phyloP scores from a whole-genome alignment of 2,329 filamentous ascomycete species.

The Penicillium polonicum region DNA sequence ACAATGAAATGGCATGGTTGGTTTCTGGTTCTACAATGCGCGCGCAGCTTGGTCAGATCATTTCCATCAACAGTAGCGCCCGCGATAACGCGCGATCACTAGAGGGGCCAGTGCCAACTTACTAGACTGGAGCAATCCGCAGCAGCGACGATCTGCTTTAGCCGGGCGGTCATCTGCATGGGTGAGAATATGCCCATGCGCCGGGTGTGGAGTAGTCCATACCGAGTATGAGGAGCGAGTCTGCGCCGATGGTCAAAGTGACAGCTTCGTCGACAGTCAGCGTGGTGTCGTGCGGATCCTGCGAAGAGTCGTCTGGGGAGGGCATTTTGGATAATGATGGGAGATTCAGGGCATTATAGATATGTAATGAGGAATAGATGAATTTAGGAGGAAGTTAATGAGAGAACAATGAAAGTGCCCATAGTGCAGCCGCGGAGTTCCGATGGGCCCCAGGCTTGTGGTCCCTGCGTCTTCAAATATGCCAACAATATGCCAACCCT shows the following conservation, averaged over 20 bases:
- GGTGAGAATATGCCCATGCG: conserved; percentile 1
- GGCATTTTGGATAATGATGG: conserved; percentile 22
- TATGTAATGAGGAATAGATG: conserved; percentile 1
- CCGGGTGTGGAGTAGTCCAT: conserved; percentile 20
- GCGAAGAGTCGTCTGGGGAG: conserved; percentile 25
- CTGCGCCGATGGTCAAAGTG: conserved; percentile 59
- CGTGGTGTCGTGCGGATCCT: conserved; percentile 44
- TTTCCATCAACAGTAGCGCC: conserved; percentile 3
- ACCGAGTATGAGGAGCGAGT: conserved; percentile 61
- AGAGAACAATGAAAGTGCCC: conserved; percentile 7
- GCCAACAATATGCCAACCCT: not conserved
- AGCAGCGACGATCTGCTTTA: conserved; percentile 53
- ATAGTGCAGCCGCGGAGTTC: conserved; percentile 17
- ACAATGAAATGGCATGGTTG: conserved; percentile 67
- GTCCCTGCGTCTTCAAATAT: conserved; percentile 12
- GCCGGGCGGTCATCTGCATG: conserved; percentile 55
- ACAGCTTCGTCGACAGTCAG: conserved; percentile 58
- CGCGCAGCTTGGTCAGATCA: conserved; percentile 4
- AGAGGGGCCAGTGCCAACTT: conserved; percentile 21
- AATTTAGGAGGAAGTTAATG: conserved; percentile 8
- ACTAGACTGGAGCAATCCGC: conserved; percentile 54
- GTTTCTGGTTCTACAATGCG: conserved; percentile 40
- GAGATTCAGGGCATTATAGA: conserved; percentile 13
- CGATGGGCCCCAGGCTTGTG: conserved; percentile 18
- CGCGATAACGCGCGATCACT: conserved; percentile 12